These are phyloP conservation scores for Pharnaceum exiguum DNA, from an alignment of 148 eudicot genomes.

Conservation along the genomic window DNA sequence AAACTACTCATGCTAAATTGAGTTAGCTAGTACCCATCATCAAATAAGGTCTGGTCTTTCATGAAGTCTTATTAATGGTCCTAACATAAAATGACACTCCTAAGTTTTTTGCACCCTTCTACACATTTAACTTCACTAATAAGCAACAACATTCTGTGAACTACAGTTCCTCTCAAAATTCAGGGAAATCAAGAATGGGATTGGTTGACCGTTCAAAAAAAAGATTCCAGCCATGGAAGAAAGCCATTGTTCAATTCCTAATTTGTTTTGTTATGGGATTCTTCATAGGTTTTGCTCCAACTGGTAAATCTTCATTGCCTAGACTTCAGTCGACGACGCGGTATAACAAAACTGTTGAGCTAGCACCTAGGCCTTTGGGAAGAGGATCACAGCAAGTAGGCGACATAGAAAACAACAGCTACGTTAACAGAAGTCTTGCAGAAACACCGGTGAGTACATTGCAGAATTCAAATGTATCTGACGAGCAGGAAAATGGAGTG, in stretches of 20 bases:
- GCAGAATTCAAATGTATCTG: neutral
- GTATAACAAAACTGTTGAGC: constrained; percentile 14
- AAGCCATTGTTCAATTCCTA: constrained; percentile 64
- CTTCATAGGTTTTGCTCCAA: constrained; percentile 85
- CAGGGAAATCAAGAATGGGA: constrained; percentile 28
- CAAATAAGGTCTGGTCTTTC: constrained; percentile 15
- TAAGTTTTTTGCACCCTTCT: neutral
- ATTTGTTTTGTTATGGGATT: constrained; percentile 84
- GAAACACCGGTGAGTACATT: constrained; percentile 13
- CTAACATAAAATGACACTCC: constrained; percentile 14
- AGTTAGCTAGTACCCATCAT: constrained; percentile 44
- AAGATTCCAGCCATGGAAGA: constrained; percentile 60
- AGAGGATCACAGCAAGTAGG: constrained; percentile 1
- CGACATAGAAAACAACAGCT: neutral
- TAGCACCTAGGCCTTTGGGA: constrained; percentile 32
- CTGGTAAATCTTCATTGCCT: constrained; percentile 36
- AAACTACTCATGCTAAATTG: constrained; percentile 2
- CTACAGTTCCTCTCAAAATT: neutral
- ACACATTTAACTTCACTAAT: neutral
- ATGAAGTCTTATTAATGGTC: neutral
- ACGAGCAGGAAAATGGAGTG: constrained; percentile 15
- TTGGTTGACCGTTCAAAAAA: constrained; percentile 66
- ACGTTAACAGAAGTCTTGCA: constrained; percentile 27
- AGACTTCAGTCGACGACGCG: constrained; percentile 10
- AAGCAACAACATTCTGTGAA: neutral